These are phyloP conservation scores for Amniculicola lignicola DNA, from an alignment of 495 filamentous ascomycete species.

Conservation along the genomic window DNA sequence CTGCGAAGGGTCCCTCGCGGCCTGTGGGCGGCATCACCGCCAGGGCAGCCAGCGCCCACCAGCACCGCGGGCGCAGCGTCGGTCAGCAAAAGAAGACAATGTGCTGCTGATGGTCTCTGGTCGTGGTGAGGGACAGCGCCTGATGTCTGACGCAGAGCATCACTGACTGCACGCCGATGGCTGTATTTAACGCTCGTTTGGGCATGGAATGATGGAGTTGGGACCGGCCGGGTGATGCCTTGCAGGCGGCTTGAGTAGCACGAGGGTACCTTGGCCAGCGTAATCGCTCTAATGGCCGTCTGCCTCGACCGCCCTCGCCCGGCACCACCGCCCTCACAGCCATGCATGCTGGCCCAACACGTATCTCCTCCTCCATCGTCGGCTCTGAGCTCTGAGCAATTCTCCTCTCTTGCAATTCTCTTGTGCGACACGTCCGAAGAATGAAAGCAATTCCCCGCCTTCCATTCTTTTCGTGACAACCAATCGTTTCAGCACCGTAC, in stretches of 20 bases:
- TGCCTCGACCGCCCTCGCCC: conserved; percentile 23
- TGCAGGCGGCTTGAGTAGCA: conserved; percentile 24
- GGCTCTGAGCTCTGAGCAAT: not conserved
- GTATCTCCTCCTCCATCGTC: not conserved
- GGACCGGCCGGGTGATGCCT: conserved; percentile 12
- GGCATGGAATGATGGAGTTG: conserved; percentile 15
- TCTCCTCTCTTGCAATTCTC: not conserved
- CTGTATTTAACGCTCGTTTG: conserved; percentile 8
- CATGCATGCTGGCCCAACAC: conserved; percentile 30
- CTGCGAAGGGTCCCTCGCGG: too few relatives aligned
- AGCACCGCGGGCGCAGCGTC: conserved; percentile 6
- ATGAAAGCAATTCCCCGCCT: conserved; percentile 14
- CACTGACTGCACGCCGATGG: too few relatives aligned
- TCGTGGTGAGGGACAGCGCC: too few relatives aligned
- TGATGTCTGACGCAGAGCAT: too few relatives aligned
- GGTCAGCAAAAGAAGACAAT: conserved; percentile 17
- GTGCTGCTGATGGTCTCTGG: not conserved
- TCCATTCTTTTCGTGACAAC: conserved; percentile 33
- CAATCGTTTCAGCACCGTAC: conserved; percentile 36
- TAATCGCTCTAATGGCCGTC: conserved; percentile 12
- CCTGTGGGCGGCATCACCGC: too few relatives aligned
- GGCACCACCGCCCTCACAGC: conserved; percentile 25
- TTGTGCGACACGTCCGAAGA: not conserved
- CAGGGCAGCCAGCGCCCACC: conserved; percentile 10
- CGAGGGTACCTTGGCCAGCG: conserved; percentile 22